Conservation (phyloP, 2,329 filamentous ascomycete genomes). For the Monilinia fructigena region DNA sequence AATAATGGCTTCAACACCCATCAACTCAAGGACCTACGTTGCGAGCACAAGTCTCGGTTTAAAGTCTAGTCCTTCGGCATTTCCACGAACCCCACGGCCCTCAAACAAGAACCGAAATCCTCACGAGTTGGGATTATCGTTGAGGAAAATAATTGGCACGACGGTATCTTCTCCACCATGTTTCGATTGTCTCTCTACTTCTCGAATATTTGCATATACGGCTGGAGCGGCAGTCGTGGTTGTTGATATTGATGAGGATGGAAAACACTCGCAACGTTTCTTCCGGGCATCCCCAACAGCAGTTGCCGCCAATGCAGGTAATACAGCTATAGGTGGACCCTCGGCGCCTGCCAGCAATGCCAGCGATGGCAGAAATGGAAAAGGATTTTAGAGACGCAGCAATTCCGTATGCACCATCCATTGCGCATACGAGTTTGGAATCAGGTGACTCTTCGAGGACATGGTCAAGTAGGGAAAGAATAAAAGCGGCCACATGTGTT, state of each 20-base stretch:
- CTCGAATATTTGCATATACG: conserved; percentile 76
- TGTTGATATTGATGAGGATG: conserved; percentile 71
- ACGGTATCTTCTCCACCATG: conserved; percentile 82
- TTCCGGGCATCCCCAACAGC: conserved; percentile 82
- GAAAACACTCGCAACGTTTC: conserved; percentile 72
- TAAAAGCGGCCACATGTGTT: conserved; percentile 91
- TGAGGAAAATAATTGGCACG: conserved; percentile 86
- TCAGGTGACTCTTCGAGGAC: conserved; percentile 70
- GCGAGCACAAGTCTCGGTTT: conserved; percentile 44
- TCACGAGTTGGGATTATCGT: conserved; percentile 61
- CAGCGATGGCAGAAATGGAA: conserved; percentile 61
- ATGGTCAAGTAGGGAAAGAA: conserved; percentile 85
- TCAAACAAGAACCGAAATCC: conserved; percentile 49
- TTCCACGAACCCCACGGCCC: conserved; percentile 61
- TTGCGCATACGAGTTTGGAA: conserved; percentile 44
- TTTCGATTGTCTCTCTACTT: conserved; percentile 76
- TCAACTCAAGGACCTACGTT: conserved; percentile 37
- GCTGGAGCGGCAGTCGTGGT: conserved; percentile 93
- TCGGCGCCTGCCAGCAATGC: conserved; percentile 56
- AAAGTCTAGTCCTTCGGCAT: conserved; percentile 73
- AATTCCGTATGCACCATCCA: conserved; percentile 41
- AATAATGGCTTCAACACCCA: conserved; percentile 41
- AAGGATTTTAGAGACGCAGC: conserved; percentile 49
- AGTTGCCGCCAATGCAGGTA: conserved; percentile 57
- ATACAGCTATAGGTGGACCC: conserved; percentile 53